A percentile compares a stretch with the other conserved stretches of the same genome.
Conservation (phyloP, 306 rosid genomes). For the Vigna reflexopilosa region DNA sequence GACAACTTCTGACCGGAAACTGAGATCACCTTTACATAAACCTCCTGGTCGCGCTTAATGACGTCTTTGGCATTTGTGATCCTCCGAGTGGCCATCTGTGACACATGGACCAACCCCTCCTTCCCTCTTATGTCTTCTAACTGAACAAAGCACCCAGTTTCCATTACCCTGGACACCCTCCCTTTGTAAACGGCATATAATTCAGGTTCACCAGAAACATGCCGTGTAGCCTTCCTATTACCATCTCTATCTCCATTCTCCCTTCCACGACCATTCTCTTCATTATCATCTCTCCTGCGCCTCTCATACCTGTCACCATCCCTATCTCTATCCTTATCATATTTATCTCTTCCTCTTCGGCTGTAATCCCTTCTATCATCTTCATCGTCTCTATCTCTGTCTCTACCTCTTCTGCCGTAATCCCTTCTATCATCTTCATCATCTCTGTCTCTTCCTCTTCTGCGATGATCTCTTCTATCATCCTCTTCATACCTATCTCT, state of each 20-base stretch:
- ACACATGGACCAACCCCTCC: conserved; percentile 90
- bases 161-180: conserved; percentile 84
- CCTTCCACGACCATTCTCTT: conserved; percentile 47
- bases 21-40: conserved; percentile 78
- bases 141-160: conserved; percentile 86
- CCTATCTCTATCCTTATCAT: conserved; percentile 3
- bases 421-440: conserved; percentile 15
- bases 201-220: conserved; percentile 63
- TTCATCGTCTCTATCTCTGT: conserved; percentile 44
- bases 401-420: conserved; percentile 39
- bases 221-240: conserved; percentile 44
- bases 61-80: conserved; percentile 82
- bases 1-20: conserved; percentile 85
- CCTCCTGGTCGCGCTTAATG: conserved; percentile 85
- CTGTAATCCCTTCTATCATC: conserved; percentile 42
- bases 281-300: conserved; percentile 44
- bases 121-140: conserved; percentile 76
- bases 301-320: conserved; percentile 22
- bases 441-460: conserved; percentile 48
- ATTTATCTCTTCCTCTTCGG: conserved; percentile 29
- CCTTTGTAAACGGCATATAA: conserved; percentile 79
- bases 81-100: conserved; percentile 83
- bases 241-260: conserved; percentile 50
- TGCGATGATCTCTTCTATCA: conserved; percentile 10
- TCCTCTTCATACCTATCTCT: conserved; percentile 41